Percentiles rank a stretch among this genome's conserved stretches.
These are phyloP conservation scores for Prunus mongolica DNA, from an alignment of 306 rosid genomes.

Conservation along the genomic window DNA sequence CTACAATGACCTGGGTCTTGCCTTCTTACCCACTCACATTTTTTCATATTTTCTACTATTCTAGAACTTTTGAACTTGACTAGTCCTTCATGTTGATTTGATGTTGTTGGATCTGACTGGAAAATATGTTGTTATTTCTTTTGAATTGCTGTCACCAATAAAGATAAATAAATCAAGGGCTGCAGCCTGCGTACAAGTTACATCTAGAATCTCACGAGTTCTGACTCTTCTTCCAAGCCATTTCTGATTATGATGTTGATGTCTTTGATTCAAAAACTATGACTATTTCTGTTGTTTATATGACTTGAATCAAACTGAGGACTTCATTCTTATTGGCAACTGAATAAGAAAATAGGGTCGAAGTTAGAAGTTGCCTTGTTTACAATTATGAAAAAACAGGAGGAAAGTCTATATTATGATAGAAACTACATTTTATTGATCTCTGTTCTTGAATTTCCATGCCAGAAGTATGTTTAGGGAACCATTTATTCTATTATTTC, in stretches of 20 bases:
- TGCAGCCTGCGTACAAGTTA: neutral
- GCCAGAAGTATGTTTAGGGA: neutral
- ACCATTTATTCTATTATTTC: too few species aligned
- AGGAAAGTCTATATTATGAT: neutral
- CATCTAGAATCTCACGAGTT: neutral
- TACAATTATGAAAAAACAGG: neutral
- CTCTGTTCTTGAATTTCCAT: neutral
- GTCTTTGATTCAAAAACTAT: neutral
- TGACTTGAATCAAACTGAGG: neutral
- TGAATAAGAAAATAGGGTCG: neutral
- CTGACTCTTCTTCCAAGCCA: neutral
- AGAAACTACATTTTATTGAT: neutral
- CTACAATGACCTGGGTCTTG: neutral
- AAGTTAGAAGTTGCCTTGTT: neutral
- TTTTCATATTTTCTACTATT: neutral
- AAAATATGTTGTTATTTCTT: neutral
- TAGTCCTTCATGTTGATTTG: neutral
- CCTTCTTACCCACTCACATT: neutral
- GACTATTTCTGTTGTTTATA: neutral
- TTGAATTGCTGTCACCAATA: neutral
- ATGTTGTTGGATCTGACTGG: neutral
- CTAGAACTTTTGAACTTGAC: neutral
- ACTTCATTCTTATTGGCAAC: neutral
- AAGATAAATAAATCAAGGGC: neutral
- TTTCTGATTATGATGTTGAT: neutral